Base-by-base conservation (phyloP, 257 asterid species). In the Gentiana dahurica region DNA sequence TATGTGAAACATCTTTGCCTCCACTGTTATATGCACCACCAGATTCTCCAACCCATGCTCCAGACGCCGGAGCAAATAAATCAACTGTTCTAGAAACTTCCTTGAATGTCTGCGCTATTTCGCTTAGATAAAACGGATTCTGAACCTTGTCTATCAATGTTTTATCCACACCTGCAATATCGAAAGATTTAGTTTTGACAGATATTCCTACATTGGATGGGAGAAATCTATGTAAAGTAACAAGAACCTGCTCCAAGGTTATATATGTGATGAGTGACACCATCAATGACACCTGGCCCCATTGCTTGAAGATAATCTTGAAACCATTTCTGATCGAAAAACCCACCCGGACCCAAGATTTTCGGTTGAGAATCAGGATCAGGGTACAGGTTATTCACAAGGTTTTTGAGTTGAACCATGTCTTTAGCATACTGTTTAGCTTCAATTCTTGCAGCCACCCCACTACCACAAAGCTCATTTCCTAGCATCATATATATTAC, bases 11-110 rank as follows among this genome's bases (percentile, higher is more conserved):
- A 55, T 75, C 59, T 76, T 69, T 85, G 59, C 97, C 91, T 54
- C 97, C 95, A 70, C 94, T 89, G 49, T 81, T 89, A 12, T 76
- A 89, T 55, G 97, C 95, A 7, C 97, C 97, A 60, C 95, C 97
- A 9, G 95, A 60, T 69, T 89, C 97, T 57, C 97, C 94, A 34
- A 89, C 84, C 97, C 97, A 89, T 11, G 91, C 81, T 44, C 78
- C 72, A 1, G 91, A 3, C 86, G 86, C 81, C 10, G 91, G 92
- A 38, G 84, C 87, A 15, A 67, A 72, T 13, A 32, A 13, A 50
- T 71, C 59, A 13, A 78, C 72, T 54, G 67, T 70, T 36, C 36
- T 65, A 0, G 80, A 64, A 46, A 70, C 55, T 38, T 75, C 86
- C 43, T 69, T 74, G 63, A 67, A 81, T 1, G 86, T 79, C 50